Conservation (phyloP, 305 asterid genomes). For the Fraxinus nigra region DNA sequence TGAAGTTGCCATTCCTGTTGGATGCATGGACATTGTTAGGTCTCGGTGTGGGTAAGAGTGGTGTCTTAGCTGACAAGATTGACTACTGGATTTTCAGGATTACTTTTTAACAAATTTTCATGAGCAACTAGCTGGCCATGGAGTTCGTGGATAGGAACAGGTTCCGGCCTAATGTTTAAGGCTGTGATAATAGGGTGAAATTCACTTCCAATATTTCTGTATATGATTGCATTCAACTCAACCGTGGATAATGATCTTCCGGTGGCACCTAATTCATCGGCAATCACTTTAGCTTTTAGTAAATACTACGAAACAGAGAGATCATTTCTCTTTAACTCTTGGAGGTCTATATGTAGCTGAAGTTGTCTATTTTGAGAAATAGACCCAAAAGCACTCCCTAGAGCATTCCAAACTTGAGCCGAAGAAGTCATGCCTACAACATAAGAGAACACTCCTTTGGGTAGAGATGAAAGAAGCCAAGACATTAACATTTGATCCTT, state of each 20-base stretch:
- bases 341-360: background rate
- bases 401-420: background rate
- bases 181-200: background rate
- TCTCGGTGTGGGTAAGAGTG: background rate
- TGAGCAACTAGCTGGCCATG: background rate
- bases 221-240: background rate
- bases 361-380: background rate
- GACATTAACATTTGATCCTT: background rate
- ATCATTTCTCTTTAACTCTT: background rate
- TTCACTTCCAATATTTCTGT: too few relatives aligned
- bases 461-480: background rate
- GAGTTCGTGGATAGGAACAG: background rate
- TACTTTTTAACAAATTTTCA: background rate
- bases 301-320: background rate
- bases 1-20: background rate
- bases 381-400: background rate
- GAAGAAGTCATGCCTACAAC: background rate
- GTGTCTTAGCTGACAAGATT: background rate
- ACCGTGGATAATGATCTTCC: background rate
- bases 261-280: background rate
- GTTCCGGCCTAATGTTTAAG: background rate
- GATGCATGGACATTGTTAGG: background rate
- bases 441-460: background rate
- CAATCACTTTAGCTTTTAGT: background rate
- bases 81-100: background rate